Percentiles rank a stretch among this genome's conserved stretches.
These are phyloP conservation scores for Mortierella sp. DNA, from an alignment of 371 early-diverging fungal species.

Conservation along the genomic window DNA sequence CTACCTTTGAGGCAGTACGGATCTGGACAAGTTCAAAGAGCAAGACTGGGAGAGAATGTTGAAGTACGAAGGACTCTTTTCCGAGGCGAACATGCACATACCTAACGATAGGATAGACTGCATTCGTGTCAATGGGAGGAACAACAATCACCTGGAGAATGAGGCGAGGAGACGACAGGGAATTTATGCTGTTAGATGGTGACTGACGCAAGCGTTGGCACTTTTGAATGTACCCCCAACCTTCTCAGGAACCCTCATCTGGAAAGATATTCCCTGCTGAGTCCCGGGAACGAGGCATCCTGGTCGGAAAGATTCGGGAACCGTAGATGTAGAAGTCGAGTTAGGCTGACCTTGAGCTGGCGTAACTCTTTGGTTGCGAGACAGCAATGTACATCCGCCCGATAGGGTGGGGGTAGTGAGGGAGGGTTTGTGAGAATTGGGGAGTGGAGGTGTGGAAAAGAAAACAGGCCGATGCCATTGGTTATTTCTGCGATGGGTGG, in stretches of 20 bases:
- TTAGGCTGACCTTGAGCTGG: background rate
- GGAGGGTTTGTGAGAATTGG: too few relatives aligned
- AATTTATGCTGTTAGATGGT: slow-evolving; percentile 41
- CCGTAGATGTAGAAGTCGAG: background rate
- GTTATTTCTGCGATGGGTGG: too few relatives aligned
- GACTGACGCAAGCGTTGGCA: slow-evolving; percentile 34
- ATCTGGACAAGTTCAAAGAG: slow-evolving; percentile 50
- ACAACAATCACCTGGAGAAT: too few relatives aligned
- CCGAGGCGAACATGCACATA: slow-evolving; percentile 37
- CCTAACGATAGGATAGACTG: slow-evolving; percentile 5
- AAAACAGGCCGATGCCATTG: too few relatives aligned
- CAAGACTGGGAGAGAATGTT: slow-evolving; percentile 30
- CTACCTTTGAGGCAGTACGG: slow-evolving; percentile 30
- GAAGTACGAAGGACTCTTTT: slow-evolving; percentile 34
- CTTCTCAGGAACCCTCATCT: slow-evolving; percentile 39
- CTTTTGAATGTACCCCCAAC: slow-evolving; percentile 41
- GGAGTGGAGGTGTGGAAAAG: too few relatives aligned
- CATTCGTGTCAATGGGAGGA: background rate
- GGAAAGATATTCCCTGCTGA: slow-evolving; percentile 35
- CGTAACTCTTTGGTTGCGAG: background rate
- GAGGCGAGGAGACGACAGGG: background rate
- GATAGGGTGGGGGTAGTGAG: background rate
- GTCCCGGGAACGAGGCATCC: slow-evolving; percentile 34
- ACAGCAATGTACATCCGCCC: too few relatives aligned
- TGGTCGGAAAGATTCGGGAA: slow-evolving; percentile 10